Evolutionary conservation across 2,329 filamentous ascomycete species (phyloP), one percentile per base, ranked within the genome.

Genomic region (Coniella vitis): DNA sequence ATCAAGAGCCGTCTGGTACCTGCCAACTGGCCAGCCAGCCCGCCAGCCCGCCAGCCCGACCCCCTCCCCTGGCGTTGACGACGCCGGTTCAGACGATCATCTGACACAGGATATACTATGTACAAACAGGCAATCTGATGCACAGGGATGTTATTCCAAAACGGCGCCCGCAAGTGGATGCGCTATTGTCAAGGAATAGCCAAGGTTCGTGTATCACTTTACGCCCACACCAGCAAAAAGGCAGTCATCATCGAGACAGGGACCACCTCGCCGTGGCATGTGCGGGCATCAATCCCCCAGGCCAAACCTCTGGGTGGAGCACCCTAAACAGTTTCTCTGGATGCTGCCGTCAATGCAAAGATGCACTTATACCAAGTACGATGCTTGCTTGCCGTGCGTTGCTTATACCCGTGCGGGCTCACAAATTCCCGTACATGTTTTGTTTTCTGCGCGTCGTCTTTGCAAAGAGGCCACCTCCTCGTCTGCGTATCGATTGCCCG

Each of bases 91-190:
- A 68, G 66, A 66, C 63, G 65, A 63, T 55, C 57, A 61, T 64
- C 61, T 66, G 60, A 65, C 65, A 63, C 65, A 61, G 65, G 5
- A 29, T 64, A 61, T 64, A 65, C 61, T 64, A 61, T 64, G 64
- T 61, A 58, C 61, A 56, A 60, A n/a, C 58, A 58, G 58, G 61
- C 57, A 63, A 62, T 60, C 61, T 66, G 61, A 65, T 58, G 64
- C 64, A 60, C 58, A 58, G 58, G 58, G 58, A 56, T 57, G 49
- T 47, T 53, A 48, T 55, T 58, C 52, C 52, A 57, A 60, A 63
- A 62, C 56, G 55, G 53, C 51, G 52, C 51, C 52, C 40, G 50
- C 54, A 54, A 52, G 52, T 53, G 51, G 51, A 53, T 50, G 51
- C 48, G 51, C 51, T 48, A 48, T 43, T 39, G 36, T 51, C 48